A percentile compares a stretch with the other conserved stretches of the same genome.
Evolutionary conservation across 352 stramenopile genomes (phyloP).

Genomic region (Phytophthora sp.): DNA sequence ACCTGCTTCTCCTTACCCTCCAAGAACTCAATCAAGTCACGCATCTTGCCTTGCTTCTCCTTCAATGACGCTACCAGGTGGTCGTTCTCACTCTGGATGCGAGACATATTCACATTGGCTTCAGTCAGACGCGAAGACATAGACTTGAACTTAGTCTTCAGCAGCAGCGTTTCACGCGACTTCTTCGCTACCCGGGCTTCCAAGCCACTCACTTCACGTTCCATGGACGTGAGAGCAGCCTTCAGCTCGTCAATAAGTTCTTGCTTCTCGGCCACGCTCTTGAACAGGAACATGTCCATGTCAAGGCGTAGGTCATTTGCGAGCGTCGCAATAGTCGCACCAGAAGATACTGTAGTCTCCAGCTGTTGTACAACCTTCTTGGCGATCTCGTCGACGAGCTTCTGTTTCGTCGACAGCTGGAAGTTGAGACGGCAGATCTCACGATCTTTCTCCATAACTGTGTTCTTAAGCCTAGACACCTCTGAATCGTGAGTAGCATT

Average conservation of each 20-base stretch:
- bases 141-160: conserved; percentile 66
- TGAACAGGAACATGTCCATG: conserved; percentile 81
- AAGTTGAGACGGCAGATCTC: conserved; percentile 85
- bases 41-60: conserved; percentile 66
- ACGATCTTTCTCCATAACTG: conserved; percentile 77
- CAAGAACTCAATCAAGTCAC: conserved; percentile 57
- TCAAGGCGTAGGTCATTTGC: conserved; percentile 51
- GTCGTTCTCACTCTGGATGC: conserved; percentile 66
- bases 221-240: conserved; percentile 65
- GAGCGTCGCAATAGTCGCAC: conserved; percentile 16
- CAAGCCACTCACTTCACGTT: conserved; percentile 68
- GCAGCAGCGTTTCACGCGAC: conserved; percentile 55
- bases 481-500: conserved; percentile 38
- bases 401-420: conserved; percentile 83
- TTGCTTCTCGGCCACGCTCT: conserved; percentile 73
- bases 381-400: conserved; percentile 76
- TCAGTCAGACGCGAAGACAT: conserved; percentile 61
- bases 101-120: conserved; percentile 44
- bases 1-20: conserved; percentile 76
- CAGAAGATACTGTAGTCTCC: conserved; percentile 30
- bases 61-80: conserved; percentile 52
- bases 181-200: conserved; percentile 61
- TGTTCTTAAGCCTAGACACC: conserved; percentile 48
- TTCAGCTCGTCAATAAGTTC: conserved; percentile 70
- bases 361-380: conserved; percentile 67